Evolutionary conservation across 805 yeast genomes (phyloP), one percentile per base, ranked within the genome.

Genomic region (Kuraishia piskuri): DNA sequence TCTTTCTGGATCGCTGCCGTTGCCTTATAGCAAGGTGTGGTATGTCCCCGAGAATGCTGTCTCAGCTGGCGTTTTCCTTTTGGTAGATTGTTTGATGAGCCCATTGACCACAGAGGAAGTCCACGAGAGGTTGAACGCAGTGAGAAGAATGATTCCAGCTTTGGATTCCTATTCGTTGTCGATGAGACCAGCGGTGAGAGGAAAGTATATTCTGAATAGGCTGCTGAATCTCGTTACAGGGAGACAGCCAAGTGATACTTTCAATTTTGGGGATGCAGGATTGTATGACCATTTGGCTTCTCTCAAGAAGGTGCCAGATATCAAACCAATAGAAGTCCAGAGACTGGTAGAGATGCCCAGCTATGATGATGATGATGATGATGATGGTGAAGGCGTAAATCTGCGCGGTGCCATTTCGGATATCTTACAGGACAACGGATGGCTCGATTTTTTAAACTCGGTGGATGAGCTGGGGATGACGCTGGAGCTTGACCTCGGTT

Each of bases 161-260:
- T 55, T 66, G 14, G 57, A 59, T 14, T 56, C 66, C 3, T 63
- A 61, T 49, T 61, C 55, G 47, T 57, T 53, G 19, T 56, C 61
- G 4, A 57, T 64, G 50, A 58, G 68, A 40, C 66, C 68, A 20
- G 69, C 70, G 2, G 49, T 61, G 7, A 56, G 70, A n/a, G 70
- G 67, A 1, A 40, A 60, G 1, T 66, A 63, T 49, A 62, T 66
- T 22, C 55, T 66, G 7, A 63, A 63, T 23, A 61, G 58, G 44
- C 50, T 66, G 7, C 53, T 61, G 31, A 52, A 49, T 22, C 55
- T 64, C 46, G 53, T 63, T 21, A 22, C 24, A 6, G 24, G 26
- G 10, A 22, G 17, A 20, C 37, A 24, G 4, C 19, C 36, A 20
- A 26, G 44, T 22, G 50, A 24, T 9, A 23, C 21, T 17, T 49